Percentiles rank a stretch among this genome's conserved stretches.
Evolutionary conservation across 345 rosid genomes (phyloP).

Genomic region (Acer campestre): DNA sequence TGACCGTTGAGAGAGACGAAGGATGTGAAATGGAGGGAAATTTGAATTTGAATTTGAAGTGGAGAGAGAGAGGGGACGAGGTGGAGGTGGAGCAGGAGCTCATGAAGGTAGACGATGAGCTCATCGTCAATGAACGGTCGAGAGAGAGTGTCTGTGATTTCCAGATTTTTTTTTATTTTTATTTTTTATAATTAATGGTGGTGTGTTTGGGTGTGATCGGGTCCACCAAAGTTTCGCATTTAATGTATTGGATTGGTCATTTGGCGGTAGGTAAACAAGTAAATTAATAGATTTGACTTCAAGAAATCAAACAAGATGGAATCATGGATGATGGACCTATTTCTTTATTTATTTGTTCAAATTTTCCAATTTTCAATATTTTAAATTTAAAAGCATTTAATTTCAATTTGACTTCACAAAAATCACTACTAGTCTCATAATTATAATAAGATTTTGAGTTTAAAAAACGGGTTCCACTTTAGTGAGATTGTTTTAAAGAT

Average conservation of each 20-base stretch:
- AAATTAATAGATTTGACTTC: not conserved
- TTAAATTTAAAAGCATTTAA: too few species aligned
- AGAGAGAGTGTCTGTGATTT: not conserved
- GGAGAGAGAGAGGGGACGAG: conserved; percentile 19
- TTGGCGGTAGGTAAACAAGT: too few species aligned
- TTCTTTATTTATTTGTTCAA: too few species aligned
- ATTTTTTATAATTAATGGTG: not conserved
- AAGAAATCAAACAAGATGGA: too few species aligned
- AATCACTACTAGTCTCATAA: too few species aligned
- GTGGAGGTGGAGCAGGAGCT: conserved; percentile 25
- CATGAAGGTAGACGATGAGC: conserved; percentile 18
- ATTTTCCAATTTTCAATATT: too few species aligned
- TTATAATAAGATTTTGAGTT: too few species aligned
- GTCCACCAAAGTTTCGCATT: not conserved
- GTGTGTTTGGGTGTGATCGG: not conserved
- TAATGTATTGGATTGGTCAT: not conserved
- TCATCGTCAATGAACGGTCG: conserved; percentile 18
- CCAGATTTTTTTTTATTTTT: too few species aligned
- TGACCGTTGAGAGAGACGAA: conserved; percentile 26
- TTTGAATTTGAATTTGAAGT: conserved; percentile 25
- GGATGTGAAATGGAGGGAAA: conserved; percentile 44
- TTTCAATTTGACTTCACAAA: too few species aligned
- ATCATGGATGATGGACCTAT: too few species aligned
- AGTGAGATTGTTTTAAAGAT: too few species aligned
- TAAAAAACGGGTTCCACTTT: too few species aligned